Evolutionary conservation across 805 yeast genomes (phyloP), one percentile per base, ranked within the genome.

Genomic region (Candida ponderosae): DNA sequence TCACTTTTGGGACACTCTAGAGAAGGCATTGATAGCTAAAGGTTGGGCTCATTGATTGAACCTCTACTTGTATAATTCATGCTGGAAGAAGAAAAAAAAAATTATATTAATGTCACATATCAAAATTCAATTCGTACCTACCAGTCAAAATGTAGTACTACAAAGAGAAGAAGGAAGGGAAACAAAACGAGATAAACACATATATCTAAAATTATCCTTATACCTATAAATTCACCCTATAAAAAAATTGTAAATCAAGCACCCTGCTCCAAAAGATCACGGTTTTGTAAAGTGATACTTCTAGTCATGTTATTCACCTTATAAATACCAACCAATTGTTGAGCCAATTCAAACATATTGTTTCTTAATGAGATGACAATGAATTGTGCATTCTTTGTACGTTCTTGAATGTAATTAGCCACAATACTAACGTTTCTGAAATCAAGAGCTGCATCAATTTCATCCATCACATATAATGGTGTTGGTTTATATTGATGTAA

Each of bases 381-480:
- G 50, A 93, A 93, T 57, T 93, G 99, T 1, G 97, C 98, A 59
- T 90, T 87, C 61, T 84, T 85, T 3, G 98, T 94, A 36, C 97
- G 70, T 51, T 89, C 96, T 54, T 88, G 89, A 57, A 93, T 93
- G 56, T 93, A 94, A 53, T 89, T 90, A 4, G 98, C 99, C 35
- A 93, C 96, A 62, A 93, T 93, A 11, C 96, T 87, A 26, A 93
- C 98, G 51, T 93, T 93, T 56, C 97, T 70, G 63, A 93, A 93
- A 64, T 93, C 99, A 46, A 93, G 71, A 2, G 99, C 99, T 1
- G 99, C 98, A 65, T 93, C 98, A 48, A 93, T 93, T 63, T 93
- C 98, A 65, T 93, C 98, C 98, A 93, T 93, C 28, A 93, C 97
- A 56, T 93, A 93, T 34, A 93, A 63, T 6, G 98, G 98, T 0